Evolutionary conservation across 768 basidiomycete genomes (phyloP), one percentile per base, ranked within the genome.

Genomic region (Pisolithus marmoratus): DNA sequence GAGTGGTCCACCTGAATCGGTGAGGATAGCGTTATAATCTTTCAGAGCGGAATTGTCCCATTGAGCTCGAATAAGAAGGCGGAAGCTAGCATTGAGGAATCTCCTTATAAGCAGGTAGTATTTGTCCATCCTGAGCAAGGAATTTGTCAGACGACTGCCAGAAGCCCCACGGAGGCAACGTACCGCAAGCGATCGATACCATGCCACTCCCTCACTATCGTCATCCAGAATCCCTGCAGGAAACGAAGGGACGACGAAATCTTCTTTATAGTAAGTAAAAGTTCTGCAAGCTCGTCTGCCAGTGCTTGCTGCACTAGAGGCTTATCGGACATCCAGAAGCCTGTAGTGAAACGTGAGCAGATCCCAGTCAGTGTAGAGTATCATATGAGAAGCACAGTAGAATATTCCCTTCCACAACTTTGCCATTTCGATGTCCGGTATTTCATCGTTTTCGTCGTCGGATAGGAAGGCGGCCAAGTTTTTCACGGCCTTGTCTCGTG

Each of bases 241-340:
- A 96, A 98, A 9, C 74, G 74, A 2, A 97, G 69, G 2, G 93
- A 81, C 38, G 82, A 71, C 22, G 74, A 53, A 2, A 75, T 70
- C 52, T 76, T 70, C 24, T 79, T 72, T 41, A 94, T 90, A 9
- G 74, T 78, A 45, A 97, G 71, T 5, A 94, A 62, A 37, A 97
- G 74, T 57, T 91, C 84, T 17, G 95, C 88, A 37, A 99, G 71
- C 59, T 94, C 90, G 15, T 78, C 74, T 0, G 95, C 92, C 15
- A 99, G 78, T 14, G 84, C 85, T 65, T 98, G 95, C 65, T 98
- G 95, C 8, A 97, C 89, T 8, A 94, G 78, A 4, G 94, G 94
- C 65, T 98, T 99, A 71, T 99, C 95, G 9, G 94, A 97, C 94
- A 97, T 97, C 94, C 95, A 99, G 71, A 94, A 98, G 65, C 95